Evolutionary conservation across 352 stramenopile genomes (phyloP).

Genomic region (Phytophthora chlamydospora): DNA sequence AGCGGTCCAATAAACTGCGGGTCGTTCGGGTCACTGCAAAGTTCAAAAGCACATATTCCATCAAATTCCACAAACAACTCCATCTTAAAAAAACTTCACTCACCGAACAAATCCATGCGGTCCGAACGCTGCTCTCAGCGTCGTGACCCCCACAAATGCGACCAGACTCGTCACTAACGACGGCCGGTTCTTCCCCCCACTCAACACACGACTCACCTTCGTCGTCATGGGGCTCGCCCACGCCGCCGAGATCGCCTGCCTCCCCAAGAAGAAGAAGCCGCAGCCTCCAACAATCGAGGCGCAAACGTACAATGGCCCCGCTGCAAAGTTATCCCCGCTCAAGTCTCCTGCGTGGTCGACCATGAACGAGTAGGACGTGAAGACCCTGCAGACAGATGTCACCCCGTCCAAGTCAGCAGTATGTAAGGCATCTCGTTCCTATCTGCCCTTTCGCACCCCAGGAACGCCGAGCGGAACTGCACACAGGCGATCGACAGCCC

Average conservation of each 20-base stretch:
- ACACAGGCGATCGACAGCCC: conserved; percentile 47
- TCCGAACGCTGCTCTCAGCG: conserved; percentile 51
- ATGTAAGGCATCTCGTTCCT: background rate
- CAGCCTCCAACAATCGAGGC: conserved; percentile 58
- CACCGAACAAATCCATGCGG: conserved; percentile 71
- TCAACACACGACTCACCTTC: conserved; percentile 15
- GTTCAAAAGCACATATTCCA: background rate
- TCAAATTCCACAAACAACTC: background rate
- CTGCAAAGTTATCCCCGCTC: conserved; percentile 40
- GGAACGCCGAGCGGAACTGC: conserved; percentile 79
- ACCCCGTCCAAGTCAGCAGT: background rate
- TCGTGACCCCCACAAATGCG: conserved; percentile 48
- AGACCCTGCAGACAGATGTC: conserved; percentile 52
- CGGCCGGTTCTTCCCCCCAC: conserved; percentile 29
- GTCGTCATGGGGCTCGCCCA: conserved; percentile 20
- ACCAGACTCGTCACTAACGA: conserved; percentile 41
- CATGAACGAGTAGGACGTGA: conserved; percentile 91
- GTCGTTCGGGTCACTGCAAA: conserved; percentile 76
- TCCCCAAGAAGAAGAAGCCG: conserved; percentile 60
- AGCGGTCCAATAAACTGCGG: conserved; percentile 71
- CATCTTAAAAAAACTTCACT: background rate
- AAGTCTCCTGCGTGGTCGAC: conserved; percentile 84
- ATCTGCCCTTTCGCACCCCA: conserved; percentile 50
- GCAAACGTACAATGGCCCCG: conserved; percentile 70
- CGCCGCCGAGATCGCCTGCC: conserved; percentile 27